Conservation (phyloP, 129 eudicot genomes). For the Deinandra increscens region DNA sequence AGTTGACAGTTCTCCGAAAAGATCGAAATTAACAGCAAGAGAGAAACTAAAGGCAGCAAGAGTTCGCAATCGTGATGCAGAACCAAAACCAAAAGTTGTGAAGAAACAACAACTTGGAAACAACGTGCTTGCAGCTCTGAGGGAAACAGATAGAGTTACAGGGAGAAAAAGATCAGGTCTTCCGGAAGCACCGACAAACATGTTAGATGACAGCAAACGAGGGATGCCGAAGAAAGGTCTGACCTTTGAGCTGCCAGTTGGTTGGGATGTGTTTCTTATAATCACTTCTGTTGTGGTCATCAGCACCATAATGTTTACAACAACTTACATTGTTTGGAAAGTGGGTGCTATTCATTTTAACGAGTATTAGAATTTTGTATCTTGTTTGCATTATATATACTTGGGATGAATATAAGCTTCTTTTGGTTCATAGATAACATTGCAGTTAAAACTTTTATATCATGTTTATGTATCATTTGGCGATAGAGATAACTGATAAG, state of each 20-base stretch:
- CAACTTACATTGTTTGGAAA: conserved; percentile 81
- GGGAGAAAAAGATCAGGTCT: conserved; percentile 78
- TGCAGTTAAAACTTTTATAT: background rate
- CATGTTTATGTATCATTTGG: background rate
- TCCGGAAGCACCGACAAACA: conserved; percentile 85
- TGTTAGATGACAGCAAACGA: conserved; percentile 86
- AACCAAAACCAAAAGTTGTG: conserved; percentile 52
- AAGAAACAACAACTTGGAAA: conserved; percentile 56
- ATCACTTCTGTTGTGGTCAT: conserved; percentile 70
- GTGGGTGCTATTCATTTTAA: conserved; percentile 85
- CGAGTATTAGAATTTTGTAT: conserved; percentile 48
- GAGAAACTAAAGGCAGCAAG: conserved; percentile 92
- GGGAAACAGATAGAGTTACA: conserved; percentile 57
- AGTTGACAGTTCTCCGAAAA: conserved; percentile 37
- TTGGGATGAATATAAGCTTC: conserved; percentile 36
- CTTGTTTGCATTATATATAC: conserved; percentile 23
- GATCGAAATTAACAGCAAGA: conserved; percentile 77
- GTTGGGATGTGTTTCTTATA: conserved; percentile 69
- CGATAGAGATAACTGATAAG: no score
- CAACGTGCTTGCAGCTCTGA: conserved; percentile 65
- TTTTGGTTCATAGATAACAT: background rate
- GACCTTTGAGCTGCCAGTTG: conserved; percentile 77
- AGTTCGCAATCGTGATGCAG: conserved; percentile 68
- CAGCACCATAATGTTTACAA: conserved; percentile 78
- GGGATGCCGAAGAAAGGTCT: conserved; percentile 82